Base-by-base conservation (phyloP, 176 grass and related monocot species). In the Musa schizocarpa region DNA sequence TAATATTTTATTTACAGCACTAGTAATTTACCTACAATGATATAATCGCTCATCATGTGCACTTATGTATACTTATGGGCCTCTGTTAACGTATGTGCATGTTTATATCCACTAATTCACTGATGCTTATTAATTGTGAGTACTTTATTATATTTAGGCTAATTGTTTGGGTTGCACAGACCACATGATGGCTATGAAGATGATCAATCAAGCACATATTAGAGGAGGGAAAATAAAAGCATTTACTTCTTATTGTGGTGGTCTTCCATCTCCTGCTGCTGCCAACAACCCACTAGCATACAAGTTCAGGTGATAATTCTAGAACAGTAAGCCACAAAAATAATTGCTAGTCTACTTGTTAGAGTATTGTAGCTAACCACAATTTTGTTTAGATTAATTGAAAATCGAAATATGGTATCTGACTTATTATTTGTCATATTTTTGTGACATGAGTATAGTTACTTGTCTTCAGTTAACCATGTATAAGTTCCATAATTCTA, bases 121-220 rank as follows among this genome's bases (percentile, higher is more conserved):
- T 70, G 63, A 11, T 70, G 27, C 29, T 19, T 49, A 7, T 69
- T 50, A 6, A 43, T 43, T 13, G 9, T 70, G 14, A 20, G 48
- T 52, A 50, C 34, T 70, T 20, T 50, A 70, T 70, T 17, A 10
- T 70, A 50, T 51, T 21, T 8, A 50, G 11, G 24, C 11, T 61
- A 24, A 63, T 69, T 72, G 9, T 67, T 71, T 65, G 69, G 68
- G 21, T 74, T 76, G 72, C 65, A 26, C 86, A 97, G 94, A 97
- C 78, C 94, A 97, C 72, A 87, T 97, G 90, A 74, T 97, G 86
- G 89, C 94, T 54, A 97, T 93, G 94, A 93, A 97, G 80, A 97
- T 96, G 88, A 97, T 97, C 81, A 84, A 97, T 56, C 85, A 93
- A 85, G 94, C 88, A 69, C 94, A 91, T 78, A 74, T 62, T 25